Conservation (phyloP, 2,329 filamentous ascomycete species). For the Aspergillus fischeri region DNA sequence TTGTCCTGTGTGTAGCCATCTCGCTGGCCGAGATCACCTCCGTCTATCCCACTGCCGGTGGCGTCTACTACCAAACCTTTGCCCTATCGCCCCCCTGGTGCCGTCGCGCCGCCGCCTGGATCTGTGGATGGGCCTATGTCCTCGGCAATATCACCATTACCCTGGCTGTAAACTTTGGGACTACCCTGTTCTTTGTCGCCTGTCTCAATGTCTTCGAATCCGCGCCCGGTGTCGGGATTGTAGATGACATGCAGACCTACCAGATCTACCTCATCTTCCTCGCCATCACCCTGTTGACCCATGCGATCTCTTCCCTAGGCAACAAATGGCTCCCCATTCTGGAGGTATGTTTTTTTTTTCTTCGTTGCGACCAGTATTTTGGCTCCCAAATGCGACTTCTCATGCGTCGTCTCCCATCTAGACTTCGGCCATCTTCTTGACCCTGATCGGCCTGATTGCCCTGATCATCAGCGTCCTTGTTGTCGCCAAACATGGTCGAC, state of each 20-base stretch:
- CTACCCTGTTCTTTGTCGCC: constrained; percentile 51
- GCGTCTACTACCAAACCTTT: constrained; percentile 66
- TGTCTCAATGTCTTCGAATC: constrained; percentile 54
- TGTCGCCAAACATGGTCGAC: constrained; percentile 65
- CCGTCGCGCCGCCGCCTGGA: constrained; percentile 62
- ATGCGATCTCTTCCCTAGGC: constrained; percentile 48
- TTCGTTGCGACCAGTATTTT: not conserved
- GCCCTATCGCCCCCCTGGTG: constrained; percentile 61
- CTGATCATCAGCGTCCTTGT: constrained; percentile 64
- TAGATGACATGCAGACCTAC: constrained; percentile 55
- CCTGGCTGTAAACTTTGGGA: constrained; percentile 69
- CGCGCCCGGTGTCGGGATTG: constrained; percentile 45
- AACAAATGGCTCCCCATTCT: constrained; percentile 55
- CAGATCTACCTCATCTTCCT: constrained; percentile 68
- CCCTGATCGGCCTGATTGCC: constrained; percentile 57
- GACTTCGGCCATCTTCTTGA: constrained; percentile 74
- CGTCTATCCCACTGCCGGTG: constrained; percentile 63
- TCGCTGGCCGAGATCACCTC: constrained; percentile 65
- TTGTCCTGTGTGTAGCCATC: constrained; percentile 59
- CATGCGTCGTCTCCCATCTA: constrained; percentile 48
- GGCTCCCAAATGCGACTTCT: constrained; percentile 6
- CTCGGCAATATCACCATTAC: constrained; percentile 77
- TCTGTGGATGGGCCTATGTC: constrained; percentile 68
- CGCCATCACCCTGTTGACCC: constrained; percentile 60
- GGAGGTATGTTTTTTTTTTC: constrained; percentile 54